A percentile compares a stretch with the other conserved stretches of the same genome.
These are phyloP conservation scores for Aristolochia contorta DNA, from an alignment of 164 flowering plant genomes.

Conservation along the genomic window DNA sequence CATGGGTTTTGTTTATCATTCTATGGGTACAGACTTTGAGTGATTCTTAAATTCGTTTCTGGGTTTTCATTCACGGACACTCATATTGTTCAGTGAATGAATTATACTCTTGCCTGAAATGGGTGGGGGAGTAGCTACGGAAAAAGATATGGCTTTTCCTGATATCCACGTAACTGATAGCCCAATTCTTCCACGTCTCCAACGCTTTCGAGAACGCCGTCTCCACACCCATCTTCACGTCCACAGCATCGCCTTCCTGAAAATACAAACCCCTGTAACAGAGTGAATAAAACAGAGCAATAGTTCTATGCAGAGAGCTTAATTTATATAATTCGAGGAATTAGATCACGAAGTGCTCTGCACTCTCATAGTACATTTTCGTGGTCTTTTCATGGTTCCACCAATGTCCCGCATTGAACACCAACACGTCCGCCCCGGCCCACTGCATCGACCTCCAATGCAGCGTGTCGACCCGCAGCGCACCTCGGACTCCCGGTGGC, in stretches of 20 bases:
- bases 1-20: too few relatives aligned
- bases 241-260: slow-evolving; percentile 20
- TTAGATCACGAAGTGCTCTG: too few relatives aligned
- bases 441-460: slow-evolving; percentile 51
- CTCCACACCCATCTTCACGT: slow-evolving; percentile 17
- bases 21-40: too few relatives aligned
- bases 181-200: slow-evolving; percentile 57
- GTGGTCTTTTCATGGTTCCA: slow-evolving; percentile 61
- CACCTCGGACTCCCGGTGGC: slow-evolving; percentile 21
- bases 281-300: neutral
- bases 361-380: slow-evolving; percentile 35
- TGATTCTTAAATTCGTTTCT: too few relatives aligned
- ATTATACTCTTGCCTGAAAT: slow-evolving; percentile 25
- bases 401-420: slow-evolving; percentile 90
- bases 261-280: slow-evolving; percentile 41
- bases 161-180: slow-evolving; percentile 21
- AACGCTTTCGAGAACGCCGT: slow-evolving; percentile 28
- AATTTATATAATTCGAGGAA: too few relatives aligned
- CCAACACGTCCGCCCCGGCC: slow-evolving; percentile 60
- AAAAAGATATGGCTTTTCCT: slow-evolving; percentile 39
- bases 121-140: slow-evolving; percentile 56
- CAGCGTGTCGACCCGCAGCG: slow-evolving; percentile 48
- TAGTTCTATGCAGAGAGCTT: too few relatives aligned
- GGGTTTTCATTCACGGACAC: too few relatives aligned
- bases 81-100: too few relatives aligned